phyloP scores from a whole-genome alignment of 768 basidiomycete species.

The Boletus tylopilopsis region DNA sequence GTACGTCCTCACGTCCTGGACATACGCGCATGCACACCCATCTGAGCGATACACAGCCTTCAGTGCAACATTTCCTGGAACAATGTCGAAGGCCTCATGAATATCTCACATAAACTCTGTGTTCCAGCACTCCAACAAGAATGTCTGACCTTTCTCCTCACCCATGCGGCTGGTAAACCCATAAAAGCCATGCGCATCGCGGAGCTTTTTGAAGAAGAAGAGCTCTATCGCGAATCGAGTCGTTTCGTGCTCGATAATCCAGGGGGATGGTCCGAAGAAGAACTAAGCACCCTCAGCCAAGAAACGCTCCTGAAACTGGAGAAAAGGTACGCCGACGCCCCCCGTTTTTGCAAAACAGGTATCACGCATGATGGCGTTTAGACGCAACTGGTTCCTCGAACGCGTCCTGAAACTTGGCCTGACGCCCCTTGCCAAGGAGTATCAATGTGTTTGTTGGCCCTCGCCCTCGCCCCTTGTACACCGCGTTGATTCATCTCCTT shows the following conservation, averaged over 20 bases:
- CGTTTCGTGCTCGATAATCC: constrained; percentile 92
- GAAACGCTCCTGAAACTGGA: constrained; percentile 88
- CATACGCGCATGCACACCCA: neutral
- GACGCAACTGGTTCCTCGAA: constrained; percentile 94
- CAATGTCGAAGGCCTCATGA: constrained; percentile 89
- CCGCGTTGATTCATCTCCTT: neutral
- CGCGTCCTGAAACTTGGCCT: constrained; percentile 88
- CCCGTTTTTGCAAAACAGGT: too few species aligned
- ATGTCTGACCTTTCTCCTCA: constrained; percentile 84
- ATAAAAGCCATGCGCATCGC: constrained; percentile 93
- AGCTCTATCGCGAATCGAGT: constrained; percentile 85
- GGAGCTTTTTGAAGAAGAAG: constrained; percentile 86
- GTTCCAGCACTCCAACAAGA: constrained; percentile 77
- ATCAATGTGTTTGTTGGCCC: constrained; percentile 76
- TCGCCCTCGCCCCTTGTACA: neutral
- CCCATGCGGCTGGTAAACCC: constrained; percentile 88
- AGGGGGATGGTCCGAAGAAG: constrained; percentile 78
- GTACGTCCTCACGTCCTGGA: constrained; percentile 41
- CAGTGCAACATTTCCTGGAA: constrained; percentile 95
- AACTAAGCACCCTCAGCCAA: constrained; percentile 74
- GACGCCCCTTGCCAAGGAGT: constrained; percentile 87
- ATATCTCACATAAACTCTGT: constrained; percentile 85
- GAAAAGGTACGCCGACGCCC: constrained; percentile 51
- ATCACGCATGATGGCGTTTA: neutral
- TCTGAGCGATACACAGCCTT: constrained; percentile 42